Evolutionary conservation across 2,329 filamentous ascomycete genomes (phyloP).

Genomic region (Allantophomopsis lycopodina): DNA sequence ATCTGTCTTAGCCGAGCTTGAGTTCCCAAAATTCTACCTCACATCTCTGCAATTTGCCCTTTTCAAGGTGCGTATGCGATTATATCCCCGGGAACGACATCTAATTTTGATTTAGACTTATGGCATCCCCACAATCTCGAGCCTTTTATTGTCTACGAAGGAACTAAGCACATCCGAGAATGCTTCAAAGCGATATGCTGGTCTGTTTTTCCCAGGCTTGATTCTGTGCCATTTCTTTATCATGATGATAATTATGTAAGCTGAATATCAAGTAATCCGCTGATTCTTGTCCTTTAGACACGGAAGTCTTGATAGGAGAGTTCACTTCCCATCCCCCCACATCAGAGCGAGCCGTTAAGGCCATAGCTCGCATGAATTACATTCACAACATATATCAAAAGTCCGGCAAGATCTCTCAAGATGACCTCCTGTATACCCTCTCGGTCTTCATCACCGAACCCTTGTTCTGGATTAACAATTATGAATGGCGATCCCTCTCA

Average conservation of each 20-base stretch:
- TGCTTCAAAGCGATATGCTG: slow-evolving; percentile 34
- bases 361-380: slow-evolving; percentile 50
- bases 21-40: slow-evolving; percentile 38
- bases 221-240: neutral
- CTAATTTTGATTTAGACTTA: slow-evolving; percentile 27
- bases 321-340: slow-evolving; percentile 9
- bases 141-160: slow-evolving; percentile 30
- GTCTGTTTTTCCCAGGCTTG: slow-evolving; percentile 13
- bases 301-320: slow-evolving; percentile 10
- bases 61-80: slow-evolving; percentile 29
- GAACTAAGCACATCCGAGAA: slow-evolving; percentile 30
- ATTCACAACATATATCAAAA: slow-evolving; percentile 43
- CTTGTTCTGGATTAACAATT: slow-evolving; percentile 43
- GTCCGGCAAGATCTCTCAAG: slow-evolving; percentile 42
- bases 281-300: slow-evolving; percentile 4
- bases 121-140: slow-evolving; percentile 39
- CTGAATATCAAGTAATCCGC: too few species aligned
- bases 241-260: too few species aligned
- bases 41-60: slow-evolving; percentile 43
- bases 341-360: slow-evolving; percentile 26
- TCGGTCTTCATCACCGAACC: slow-evolving; percentile 54
- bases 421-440: slow-evolving; percentile 53
- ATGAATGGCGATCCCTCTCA: slow-evolving; percentile 57
- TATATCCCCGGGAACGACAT: neutral
- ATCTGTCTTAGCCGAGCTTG: slow-evolving; percentile 27